Conservation (phyloP, 495 filamentous ascomycete species). For the Tirmania nivea region DNA sequence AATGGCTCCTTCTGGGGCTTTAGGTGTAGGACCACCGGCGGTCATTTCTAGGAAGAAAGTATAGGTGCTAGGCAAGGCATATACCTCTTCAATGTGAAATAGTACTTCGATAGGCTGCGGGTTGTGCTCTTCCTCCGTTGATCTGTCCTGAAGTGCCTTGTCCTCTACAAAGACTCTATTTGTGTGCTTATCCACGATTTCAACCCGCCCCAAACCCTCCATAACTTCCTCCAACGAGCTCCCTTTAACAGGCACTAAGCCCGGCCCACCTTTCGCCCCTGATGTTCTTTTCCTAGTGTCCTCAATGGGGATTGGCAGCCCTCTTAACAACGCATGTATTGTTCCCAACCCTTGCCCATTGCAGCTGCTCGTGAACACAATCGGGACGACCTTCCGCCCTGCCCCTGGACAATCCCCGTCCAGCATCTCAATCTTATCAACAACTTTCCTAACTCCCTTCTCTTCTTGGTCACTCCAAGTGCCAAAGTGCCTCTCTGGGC, state of each 20-base stretch:
- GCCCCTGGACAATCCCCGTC: slow-evolving; percentile 13
- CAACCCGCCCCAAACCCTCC: no score
- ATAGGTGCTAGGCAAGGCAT: slow-evolving; percentile 15
- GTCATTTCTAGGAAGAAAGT: no score
- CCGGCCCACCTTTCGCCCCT: no score
- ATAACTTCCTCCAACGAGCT: no score
- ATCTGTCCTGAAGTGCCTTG: no score
- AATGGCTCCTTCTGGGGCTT: slow-evolving; percentile 30
- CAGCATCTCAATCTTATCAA: slow-evolving; percentile 23
- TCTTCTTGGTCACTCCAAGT: slow-evolving; percentile 26
- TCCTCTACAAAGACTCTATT: no score
- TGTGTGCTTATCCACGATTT: no score
- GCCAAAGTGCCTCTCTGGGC: slow-evolving; percentile 19
- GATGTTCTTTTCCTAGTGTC: no score
- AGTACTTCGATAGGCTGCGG: slow-evolving; percentile 29
- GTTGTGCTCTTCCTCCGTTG: slow-evolving; percentile 12
- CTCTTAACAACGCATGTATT: slow-evolving; percentile 59
- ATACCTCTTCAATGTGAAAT: slow-evolving; percentile 79
- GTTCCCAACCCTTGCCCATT: slow-evolving; percentile 62
- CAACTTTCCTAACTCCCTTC: slow-evolving; percentile 29
- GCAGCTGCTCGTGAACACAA: slow-evolving; percentile 71
- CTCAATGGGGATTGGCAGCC: slow-evolving; percentile 44
- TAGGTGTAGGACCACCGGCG: no score
- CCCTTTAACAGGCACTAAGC: no score
- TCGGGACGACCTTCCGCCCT: slow-evolving; percentile 44